These are phyloP conservation scores for Entomortierella beljakovae DNA, from an alignment of 192 early-diverging fungal genomes.

Conservation along the genomic window DNA sequence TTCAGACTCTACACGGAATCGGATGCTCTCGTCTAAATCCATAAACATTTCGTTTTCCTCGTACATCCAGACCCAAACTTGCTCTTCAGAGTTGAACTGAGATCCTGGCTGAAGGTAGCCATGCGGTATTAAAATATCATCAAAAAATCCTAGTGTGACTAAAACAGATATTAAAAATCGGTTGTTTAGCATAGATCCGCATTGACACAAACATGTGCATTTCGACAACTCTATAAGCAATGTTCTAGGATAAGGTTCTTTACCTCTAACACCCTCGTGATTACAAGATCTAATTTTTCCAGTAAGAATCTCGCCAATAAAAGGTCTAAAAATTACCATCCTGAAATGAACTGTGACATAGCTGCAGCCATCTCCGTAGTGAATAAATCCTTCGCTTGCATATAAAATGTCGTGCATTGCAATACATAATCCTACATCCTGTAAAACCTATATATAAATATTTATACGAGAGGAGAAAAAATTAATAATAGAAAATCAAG, in stretches of 20 bases:
- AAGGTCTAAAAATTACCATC: slow-evolving; percentile 91
- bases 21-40: slow-evolving; percentile 81
- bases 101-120: slow-evolving; percentile 69
- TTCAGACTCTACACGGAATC: slow-evolving; percentile 81
- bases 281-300: slow-evolving; percentile 83
- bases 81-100: slow-evolving; percentile 74
- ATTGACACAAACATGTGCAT: not conserved
- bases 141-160: slow-evolving; percentile 91
- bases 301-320: slow-evolving; percentile 85
- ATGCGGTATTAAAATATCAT: slow-evolving; percentile 87
- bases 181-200: no score
- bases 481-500: no score
- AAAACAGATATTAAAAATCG: not conserved
- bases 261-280: slow-evolving; percentile 79
- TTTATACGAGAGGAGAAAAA: not conserved
- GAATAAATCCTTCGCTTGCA: slow-evolving; percentile 87
- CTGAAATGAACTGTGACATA: slow-evolving; percentile 86
- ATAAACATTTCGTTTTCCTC: slow-evolving; percentile 83
- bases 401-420: slow-evolving; percentile 83
- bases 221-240: not conserved
- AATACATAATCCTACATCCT: slow-evolving; percentile 93
- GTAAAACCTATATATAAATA: slow-evolving; percentile 83
- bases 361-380: slow-evolving; percentile 85
- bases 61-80: slow-evolving; percentile 91
- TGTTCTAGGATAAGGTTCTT: not conserved